Percentiles rank a stretch among this genome's conserved stretches.
Conservation (phyloP, 768 basidiomycete genomes). For the Dacryopinax primogenitus region DNA sequence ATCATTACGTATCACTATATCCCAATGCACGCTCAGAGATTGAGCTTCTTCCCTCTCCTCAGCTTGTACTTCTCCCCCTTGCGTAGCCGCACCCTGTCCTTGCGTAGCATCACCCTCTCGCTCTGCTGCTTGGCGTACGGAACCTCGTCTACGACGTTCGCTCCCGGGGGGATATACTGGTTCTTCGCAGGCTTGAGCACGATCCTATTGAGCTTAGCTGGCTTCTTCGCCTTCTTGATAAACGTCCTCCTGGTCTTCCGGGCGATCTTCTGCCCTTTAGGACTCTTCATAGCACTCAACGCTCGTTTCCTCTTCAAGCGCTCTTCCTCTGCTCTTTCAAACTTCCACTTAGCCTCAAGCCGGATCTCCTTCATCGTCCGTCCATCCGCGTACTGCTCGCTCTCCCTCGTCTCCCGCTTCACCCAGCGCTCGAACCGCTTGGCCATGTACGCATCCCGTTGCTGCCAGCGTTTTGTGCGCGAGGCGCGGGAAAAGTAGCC, state of each 20-base stretch:
- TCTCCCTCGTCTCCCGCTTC: constrained; percentile 31
- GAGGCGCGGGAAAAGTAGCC: constrained; percentile 74
- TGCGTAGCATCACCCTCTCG: background rate
- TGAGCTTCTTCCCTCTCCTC: too few species aligned
- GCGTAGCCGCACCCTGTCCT: background rate
- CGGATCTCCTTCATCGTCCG: constrained; percentile 49
- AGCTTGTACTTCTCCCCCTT: background rate
- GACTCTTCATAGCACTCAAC: constrained; percentile 22
- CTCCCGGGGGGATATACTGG: constrained; percentile 40
- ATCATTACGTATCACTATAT: background rate
- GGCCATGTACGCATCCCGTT: constrained; percentile 36
- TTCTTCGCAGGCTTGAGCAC: constrained; percentile 43
- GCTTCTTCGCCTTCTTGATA: constrained; percentile 22
- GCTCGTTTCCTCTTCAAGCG: constrained; percentile 44
- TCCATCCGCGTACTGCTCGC: constrained; percentile 36
- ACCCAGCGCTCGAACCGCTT: constrained; percentile 43
- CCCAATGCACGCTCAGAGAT: background rate
- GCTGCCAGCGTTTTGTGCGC: constrained; percentile 66
- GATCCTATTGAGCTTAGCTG: constrained; percentile 44
- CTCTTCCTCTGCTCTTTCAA: constrained; percentile 45
- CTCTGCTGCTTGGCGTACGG: background rate
- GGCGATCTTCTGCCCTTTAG: constrained; percentile 38
- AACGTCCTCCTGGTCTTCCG: constrained; percentile 32
- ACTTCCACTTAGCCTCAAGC: constrained; percentile 65
- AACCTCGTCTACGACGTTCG: background rate